Evolutionary conservation across 306 rosid genomes (phyloP).

Genomic region (Prosopis cineraria): DNA sequence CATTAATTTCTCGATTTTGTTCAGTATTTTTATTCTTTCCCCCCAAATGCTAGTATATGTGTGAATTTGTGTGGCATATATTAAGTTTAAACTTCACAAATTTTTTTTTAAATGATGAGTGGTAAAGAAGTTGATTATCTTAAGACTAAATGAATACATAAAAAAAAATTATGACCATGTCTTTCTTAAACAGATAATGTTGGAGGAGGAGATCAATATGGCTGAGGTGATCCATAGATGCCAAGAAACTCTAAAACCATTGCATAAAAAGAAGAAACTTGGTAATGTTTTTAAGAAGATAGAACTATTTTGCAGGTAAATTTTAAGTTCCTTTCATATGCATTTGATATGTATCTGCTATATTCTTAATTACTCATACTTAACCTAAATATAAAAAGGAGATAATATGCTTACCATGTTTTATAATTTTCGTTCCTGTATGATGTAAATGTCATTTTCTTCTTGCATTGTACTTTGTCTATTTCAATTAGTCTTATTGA

Average conservation of each 20-base stretch:
- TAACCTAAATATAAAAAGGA: too few relatives aligned
- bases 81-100: not conserved
- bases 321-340: not conserved
- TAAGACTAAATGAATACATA: not conserved
- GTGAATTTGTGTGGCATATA: not conserved
- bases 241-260: not conserved
- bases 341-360: too few relatives aligned
- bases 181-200: not conserved
- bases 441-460: too few relatives aligned
- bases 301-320: not conserved
- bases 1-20: too few relatives aligned
- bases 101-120: not conserved
- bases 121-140: not conserved
- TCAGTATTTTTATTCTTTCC: not conserved
- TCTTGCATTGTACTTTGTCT: too few relatives aligned
- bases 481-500: too few relatives aligned
- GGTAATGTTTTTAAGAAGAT: not conserved
- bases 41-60: not conserved
- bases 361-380: too few relatives aligned
- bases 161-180: not conserved
- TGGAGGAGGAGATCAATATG: not conserved
- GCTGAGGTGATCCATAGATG: not conserved
- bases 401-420: too few relatives aligned
- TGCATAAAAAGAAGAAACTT: not conserved
- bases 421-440: too few relatives aligned